Conservation (phyloP, 306 rosid species). For the Citrullus colocynthis region DNA sequence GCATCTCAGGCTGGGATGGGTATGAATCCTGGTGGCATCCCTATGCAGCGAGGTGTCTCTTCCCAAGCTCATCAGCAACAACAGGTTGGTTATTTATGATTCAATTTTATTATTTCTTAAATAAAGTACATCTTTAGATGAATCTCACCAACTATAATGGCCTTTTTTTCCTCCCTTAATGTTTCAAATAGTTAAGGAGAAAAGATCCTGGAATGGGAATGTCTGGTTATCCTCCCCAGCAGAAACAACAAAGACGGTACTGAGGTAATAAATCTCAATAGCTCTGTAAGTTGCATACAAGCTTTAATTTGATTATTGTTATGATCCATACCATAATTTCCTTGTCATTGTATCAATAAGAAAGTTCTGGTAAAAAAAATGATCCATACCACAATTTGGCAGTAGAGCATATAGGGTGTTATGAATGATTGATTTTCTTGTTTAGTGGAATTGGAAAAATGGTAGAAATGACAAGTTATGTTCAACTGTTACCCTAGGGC, state of each 20-base stretch:
- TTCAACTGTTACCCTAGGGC: no score
- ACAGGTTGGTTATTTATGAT: constrained; percentile 31
- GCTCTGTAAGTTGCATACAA: not conserved
- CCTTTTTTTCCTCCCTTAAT: not conserved
- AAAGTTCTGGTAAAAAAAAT: no score
- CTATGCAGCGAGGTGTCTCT: constrained; percentile 77
- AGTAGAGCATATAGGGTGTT: no score
- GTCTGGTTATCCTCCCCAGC: constrained; percentile 54
- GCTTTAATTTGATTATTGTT: not conserved
- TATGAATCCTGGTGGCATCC: constrained; percentile 80
- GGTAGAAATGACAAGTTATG: no score
- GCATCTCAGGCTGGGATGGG: constrained; percentile 76
- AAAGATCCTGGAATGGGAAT: constrained; percentile 51
- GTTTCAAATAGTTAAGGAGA: constrained; percentile 41
- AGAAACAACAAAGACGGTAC: constrained; percentile 42
- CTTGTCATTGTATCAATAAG: no score
- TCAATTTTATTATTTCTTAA: not conserved
- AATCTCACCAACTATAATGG: not conserved
- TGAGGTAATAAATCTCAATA: constrained; percentile 26
- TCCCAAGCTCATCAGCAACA: constrained; percentile 79
- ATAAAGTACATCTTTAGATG: not conserved
- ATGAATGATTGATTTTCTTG: no score
- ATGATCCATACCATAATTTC: not conserved
- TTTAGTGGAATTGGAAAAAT: no score
- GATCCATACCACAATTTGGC: no score